Conservation (phyloP, 139 green algal species). For the Monoraphidium neglectum region DNA sequence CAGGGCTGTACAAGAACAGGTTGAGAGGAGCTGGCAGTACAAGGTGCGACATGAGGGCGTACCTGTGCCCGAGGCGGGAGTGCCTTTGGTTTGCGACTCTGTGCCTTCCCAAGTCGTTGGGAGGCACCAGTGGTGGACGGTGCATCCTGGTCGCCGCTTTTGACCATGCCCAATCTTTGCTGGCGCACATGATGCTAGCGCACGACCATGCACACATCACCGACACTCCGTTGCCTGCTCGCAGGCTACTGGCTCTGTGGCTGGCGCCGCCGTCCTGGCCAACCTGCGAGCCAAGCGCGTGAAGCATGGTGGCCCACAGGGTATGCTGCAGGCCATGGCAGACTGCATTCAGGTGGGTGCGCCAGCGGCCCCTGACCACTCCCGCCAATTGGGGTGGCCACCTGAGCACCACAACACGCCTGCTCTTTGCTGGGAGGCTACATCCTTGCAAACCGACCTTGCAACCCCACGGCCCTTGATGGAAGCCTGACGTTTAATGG, state of each 20-base stretch:
- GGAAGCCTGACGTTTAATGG: not conserved
- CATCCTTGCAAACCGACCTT: not conserved
- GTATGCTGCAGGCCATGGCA: not conserved
- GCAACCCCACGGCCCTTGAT: not conserved
- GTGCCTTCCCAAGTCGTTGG: not conserved
- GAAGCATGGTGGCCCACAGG: constrained; percentile 2
- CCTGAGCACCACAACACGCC: too few relatives aligned
- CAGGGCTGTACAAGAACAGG: constrained; percentile 17
- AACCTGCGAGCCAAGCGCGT: constrained; percentile 1
- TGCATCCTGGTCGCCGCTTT: not conserved
- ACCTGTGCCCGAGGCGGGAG: not conserved
- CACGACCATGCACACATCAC: not conserved
- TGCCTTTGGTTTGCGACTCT: not conserved
- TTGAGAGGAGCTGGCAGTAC: constrained; percentile 29
- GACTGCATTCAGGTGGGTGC: too few relatives aligned
- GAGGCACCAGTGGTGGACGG: not conserved
- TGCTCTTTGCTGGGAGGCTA: not conserved
- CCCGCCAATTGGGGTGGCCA: too few relatives aligned
- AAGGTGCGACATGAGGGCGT: constrained; percentile 1
- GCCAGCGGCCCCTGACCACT: too few relatives aligned
- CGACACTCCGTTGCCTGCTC: not conserved
- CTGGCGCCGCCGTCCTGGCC: constrained; percentile 23
- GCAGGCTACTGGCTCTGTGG: constrained; percentile 19
- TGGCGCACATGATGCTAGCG: not conserved
- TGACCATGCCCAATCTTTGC: not conserved